phyloP scores from a whole-genome alignment of 768 basidiomycete species.

The Mycena haematopus region DNA sequence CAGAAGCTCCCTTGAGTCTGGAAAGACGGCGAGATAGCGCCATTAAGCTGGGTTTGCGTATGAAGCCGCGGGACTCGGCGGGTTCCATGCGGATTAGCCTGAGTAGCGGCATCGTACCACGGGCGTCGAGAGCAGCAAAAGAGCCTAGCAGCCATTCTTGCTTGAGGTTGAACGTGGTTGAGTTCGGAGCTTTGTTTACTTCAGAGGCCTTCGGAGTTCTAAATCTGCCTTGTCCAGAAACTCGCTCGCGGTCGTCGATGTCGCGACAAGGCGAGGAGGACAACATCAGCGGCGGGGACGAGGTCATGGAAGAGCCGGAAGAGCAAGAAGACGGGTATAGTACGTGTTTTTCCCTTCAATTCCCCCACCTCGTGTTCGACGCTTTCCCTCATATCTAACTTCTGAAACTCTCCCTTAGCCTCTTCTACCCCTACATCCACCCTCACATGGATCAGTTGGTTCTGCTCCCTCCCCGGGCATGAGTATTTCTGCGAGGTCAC shows the following conservation, averaged over 20 bases:
- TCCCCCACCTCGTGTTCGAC: slow-evolving; percentile 31
- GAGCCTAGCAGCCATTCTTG: neutral
- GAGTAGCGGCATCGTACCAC: neutral
- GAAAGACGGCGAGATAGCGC: neutral
- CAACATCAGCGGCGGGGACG: slow-evolving; percentile 68
- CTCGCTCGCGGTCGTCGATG: slow-evolving; percentile 37
- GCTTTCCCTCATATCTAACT: slow-evolving; percentile 26
- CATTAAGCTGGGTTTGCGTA: neutral
- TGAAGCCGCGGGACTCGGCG: neutral
- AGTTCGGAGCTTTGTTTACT: slow-evolving; percentile 3
- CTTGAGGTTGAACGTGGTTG: neutral
- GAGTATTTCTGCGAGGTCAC: slow-evolving; percentile 99
- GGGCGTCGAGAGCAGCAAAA: neutral
- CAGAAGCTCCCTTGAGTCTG: no score
- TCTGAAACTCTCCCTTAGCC: slow-evolving; percentile 50
- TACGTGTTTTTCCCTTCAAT: slow-evolving; percentile 50
- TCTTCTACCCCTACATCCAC: slow-evolving; percentile 92
- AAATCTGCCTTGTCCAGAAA: neutral
- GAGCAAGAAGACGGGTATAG: slow-evolving; percentile 81
- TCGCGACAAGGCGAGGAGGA: slow-evolving; percentile 68
- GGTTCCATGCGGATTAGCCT: neutral
- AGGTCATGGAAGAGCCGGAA: slow-evolving; percentile 84
- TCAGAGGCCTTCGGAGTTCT: slow-evolving; percentile 6
- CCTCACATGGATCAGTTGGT: slow-evolving; percentile 96
- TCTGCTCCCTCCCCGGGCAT: slow-evolving; percentile 92